Conservation (phyloP, 495 filamentous ascomycete species). For the Coniosporium apollinis region DNA sequence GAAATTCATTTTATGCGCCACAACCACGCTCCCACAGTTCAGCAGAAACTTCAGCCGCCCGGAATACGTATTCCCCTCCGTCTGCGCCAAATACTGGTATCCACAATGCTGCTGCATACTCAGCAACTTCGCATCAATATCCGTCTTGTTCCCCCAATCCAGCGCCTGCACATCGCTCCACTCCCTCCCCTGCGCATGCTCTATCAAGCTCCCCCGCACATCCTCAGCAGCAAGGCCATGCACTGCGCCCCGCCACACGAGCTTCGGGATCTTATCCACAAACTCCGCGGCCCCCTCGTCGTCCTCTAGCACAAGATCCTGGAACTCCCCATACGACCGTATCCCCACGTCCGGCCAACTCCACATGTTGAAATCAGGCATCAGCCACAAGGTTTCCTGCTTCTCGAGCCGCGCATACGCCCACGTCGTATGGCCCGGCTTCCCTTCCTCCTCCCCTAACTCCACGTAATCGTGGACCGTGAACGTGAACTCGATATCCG, state of each 20-base stretch:
- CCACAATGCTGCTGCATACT: conserved; percentile 15
- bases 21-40: conserved; percentile 14
- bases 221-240: neutral
- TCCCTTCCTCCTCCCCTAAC: neutral
- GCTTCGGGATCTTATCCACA: conserved; percentile 9
- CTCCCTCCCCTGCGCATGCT: conserved; percentile 5
- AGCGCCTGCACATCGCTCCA: conserved; percentile 15
- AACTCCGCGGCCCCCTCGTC: conserved; percentile 7
- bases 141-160: conserved; percentile 10
- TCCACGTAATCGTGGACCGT: conserved; percentile 11
- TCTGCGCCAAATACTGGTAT: conserved; percentile 15
- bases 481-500: conserved; percentile 17
- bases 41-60: conserved; percentile 17
- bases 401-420: conserved; percentile 7
- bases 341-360: conserved; percentile 12
- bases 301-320: conserved; percentile 6
- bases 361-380: conserved; percentile 20
- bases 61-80: conserved; percentile 16
- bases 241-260: conserved; percentile 15
- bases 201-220: conserved; percentile 8
- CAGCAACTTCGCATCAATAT: conserved; percentile 3
- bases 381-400: conserved; percentile 14
- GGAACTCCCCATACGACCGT: conserved; percentile 5
- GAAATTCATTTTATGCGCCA: conserved; percentile 11
- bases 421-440: conserved; percentile 9